Evolutionary conservation across 495 filamentous ascomycete genomes (phyloP), one percentile per base, ranked within the genome.

Genomic region (Parachaetomium inaequale): DNA sequence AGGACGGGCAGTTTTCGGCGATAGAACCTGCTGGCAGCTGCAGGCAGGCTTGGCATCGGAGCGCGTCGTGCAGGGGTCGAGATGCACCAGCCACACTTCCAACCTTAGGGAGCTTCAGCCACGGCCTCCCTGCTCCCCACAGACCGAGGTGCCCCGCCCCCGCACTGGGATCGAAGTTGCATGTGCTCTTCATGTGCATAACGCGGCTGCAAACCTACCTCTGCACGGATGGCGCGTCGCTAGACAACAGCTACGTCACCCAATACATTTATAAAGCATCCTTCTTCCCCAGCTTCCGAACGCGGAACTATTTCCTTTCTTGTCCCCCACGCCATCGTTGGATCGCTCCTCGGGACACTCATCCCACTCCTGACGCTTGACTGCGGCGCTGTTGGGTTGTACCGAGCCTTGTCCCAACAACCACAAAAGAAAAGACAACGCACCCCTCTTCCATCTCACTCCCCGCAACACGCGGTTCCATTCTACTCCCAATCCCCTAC

Each of bases 21-120:
- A 34, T 34, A 34, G 32, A 40, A 55, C n/a, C n/a, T n/a, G n/a
- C n/a, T 66, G 60, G 66, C 63, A 61, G 32, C 52, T 68, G 49
- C 46, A 54, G 47, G 63, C 63, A 58, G 50, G 43, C 62, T 63
- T 55, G 62, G 59, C 62, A 62, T 32, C 15, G 29, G 17, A 21
- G 38, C 1, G 29, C 59, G 26, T 14, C 11, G 15, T 23, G 19
- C 47, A 47, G 34, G 46, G 55, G 54, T 38, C 36, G 4, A 2
- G 2, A 0, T 6, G 19, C 23, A 21, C 60, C 45, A 63, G 51
- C 59, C 53, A 42, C 38, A 49, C 3, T 14, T 26, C 3, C 11
- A 8, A 12, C 28, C 7, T 11, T 3, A 21, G 2, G 15, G 7
- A 46, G 59, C 17, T 46, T 46, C 50, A 54, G 59, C 50, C 50